A percentile compares a stretch with the other conserved stretches of the same genome.
Evolutionary conservation across 345 rosid genomes (phyloP).

Genomic region (Eucalyptus guilfoylei): DNA sequence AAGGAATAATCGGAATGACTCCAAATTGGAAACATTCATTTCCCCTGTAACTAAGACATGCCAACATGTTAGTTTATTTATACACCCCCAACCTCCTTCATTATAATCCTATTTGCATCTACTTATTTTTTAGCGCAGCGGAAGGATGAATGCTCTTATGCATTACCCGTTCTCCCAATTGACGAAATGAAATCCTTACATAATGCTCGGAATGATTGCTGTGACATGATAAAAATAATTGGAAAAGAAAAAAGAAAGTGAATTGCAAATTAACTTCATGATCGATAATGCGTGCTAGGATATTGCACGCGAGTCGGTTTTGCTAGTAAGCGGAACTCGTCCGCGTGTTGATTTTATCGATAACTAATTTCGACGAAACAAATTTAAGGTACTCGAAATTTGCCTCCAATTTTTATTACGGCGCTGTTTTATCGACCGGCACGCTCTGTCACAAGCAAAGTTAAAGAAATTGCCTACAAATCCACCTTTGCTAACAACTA

Average conservation of each 20-base stretch:
- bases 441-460: neutral
- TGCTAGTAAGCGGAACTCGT: neutral
- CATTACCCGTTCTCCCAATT: neutral
- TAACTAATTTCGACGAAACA: neutral
- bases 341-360: neutral
- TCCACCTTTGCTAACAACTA: neutral
- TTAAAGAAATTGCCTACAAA: neutral
- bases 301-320: neutral
- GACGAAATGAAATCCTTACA: neutral
- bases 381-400: neutral
- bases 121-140: neutral
- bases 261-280: neutral
- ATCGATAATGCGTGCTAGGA: neutral
- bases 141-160: neutral
- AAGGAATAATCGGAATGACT: neutral
- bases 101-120: neutral
- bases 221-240: neutral
- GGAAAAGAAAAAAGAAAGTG: neutral
- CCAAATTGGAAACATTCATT: neutral
- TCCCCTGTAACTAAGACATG: neutral
- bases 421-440: neutral
- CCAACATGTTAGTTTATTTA: neutral
- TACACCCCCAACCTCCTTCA: neutral
- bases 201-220: neutral
- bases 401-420: neutral